Conservation (phyloP, 495 filamentous ascomycete species). For the Thozetella sp. region DNA sequence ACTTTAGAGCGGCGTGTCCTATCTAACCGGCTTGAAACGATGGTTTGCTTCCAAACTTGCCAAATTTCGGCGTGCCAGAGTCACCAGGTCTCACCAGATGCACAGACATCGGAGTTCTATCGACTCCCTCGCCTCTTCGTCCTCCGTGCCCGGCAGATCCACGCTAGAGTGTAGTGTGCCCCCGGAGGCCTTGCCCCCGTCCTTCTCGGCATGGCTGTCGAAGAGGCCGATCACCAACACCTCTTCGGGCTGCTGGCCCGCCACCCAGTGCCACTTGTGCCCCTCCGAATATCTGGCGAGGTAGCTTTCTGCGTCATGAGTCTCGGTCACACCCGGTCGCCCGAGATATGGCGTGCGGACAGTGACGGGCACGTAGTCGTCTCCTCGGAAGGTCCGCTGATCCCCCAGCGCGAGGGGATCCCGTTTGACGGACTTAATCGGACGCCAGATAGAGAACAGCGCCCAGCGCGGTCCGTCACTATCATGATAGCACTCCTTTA, state of each 20-base stretch:
- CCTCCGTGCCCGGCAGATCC: conserved; percentile 10
- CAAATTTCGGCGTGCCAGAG: too few relatives aligned
- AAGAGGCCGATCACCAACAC: conserved; percentile 12
- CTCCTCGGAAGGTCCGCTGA: conserved; percentile 2
- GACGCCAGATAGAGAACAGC: conserved; percentile 16
- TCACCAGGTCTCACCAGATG: too few relatives aligned
- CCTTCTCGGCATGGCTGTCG: conserved; percentile 9
- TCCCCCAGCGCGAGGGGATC: conserved; percentile 10
- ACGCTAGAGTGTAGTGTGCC: conserved; percentile 13
- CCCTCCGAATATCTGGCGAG: conserved; percentile 5
- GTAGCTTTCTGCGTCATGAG: conserved; percentile 4
- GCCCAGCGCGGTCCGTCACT: too few relatives aligned
- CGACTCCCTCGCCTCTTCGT: conserved; percentile 14
- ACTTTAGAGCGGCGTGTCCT: too few relatives aligned
- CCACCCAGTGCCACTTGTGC: conserved; percentile 16
- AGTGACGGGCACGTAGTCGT: conserved; percentile 1
- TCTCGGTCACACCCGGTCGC: not conserved
- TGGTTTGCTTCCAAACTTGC: too few relatives aligned
- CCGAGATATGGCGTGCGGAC: conserved; percentile 4
- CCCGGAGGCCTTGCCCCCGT: conserved; percentile 3
- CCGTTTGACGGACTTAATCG: conserved; percentile 11
- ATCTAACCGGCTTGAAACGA: too few relatives aligned
- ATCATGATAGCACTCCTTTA: too few relatives aligned
- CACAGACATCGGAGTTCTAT: conserved; percentile 12
- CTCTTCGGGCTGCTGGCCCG: conserved; percentile 13